Conservation (phyloP, 768 basidiomycete species). For the Psilocybe sp. region DNA sequence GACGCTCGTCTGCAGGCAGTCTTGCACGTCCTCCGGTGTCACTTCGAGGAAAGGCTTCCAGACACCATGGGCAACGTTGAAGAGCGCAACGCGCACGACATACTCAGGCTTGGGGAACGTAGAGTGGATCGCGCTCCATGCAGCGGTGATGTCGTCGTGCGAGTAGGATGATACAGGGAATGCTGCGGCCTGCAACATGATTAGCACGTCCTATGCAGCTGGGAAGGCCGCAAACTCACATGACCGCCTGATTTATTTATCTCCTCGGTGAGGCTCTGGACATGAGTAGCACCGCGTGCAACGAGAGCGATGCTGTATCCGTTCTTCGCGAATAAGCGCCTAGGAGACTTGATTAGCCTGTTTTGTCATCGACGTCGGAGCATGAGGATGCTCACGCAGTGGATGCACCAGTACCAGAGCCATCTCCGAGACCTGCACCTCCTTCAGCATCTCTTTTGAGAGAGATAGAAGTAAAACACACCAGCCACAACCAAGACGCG, state of each 20-base stretch:
- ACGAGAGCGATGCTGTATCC: slow-evolving; percentile 70
- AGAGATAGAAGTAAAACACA: not conserved
- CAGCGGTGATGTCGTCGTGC: slow-evolving; percentile 46
- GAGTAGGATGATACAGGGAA: slow-evolving; percentile 56
- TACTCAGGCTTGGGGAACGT: slow-evolving; percentile 46
- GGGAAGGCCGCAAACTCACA: too few relatives aligned
- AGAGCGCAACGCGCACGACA: slow-evolving; percentile 59
- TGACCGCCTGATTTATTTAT: slow-evolving; percentile 57
- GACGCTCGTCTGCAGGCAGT: slow-evolving; percentile 49
- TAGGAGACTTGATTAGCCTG: slow-evolving; percentile 18
- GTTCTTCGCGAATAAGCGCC: slow-evolving; percentile 58
- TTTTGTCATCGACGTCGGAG: too few relatives aligned
- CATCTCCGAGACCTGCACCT: slow-evolving; percentile 30
- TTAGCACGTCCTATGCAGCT: too few relatives aligned
- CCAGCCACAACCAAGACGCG: slow-evolving; percentile 61
- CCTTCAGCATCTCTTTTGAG: too few relatives aligned
- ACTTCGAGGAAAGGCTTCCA: slow-evolving; percentile 71
- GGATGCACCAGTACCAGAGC: slow-evolving; percentile 55
- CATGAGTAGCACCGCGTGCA: slow-evolving; percentile 51
- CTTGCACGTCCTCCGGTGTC: slow-evolving; percentile 53
- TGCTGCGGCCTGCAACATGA: slow-evolving; percentile 36
- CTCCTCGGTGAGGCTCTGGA: slow-evolving; percentile 50
- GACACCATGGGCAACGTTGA: slow-evolving; percentile 54
- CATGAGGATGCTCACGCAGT: slow-evolving; percentile 42
- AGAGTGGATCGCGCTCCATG: slow-evolving; percentile 44